Evolutionary conservation across 1,284 basidiomycete genomes (phyloP), one percentile per base, ranked within the genome.

Genomic region (Tilletia setariae): DNA sequence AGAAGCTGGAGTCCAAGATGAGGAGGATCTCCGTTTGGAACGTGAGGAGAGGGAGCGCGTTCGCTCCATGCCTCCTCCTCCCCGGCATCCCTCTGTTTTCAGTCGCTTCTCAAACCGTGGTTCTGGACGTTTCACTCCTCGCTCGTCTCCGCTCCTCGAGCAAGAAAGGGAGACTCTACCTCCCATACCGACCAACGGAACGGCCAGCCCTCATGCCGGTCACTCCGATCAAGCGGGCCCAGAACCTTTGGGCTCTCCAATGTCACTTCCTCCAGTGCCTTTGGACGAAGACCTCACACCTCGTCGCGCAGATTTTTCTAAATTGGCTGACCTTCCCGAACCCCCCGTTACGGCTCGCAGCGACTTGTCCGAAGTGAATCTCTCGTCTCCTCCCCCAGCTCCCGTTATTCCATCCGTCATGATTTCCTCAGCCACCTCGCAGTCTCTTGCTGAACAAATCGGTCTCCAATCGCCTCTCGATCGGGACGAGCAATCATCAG

Each of bases 1-100:
- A 40, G 67, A 69, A 8, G 77, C 77, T 0, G 80, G 80, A 7
- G 76, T 81, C 47, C 76, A 77, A 32, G 80, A 82, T 30, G 80
- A 82, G 28, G 74, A 76, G 49, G 80, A 82, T 66, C 46, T 79
- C 44, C 72, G 61, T 8, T 32, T 76, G 8, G 78, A 76, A 23
- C 69, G 64, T 32, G 70, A 73, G 64, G 70, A 65, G 32, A 28
- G 51, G 16, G 71, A 74, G 44, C 72, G 73, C 21, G 66, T 70
- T 21, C 71, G 71, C 64, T 49, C 65, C 28, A 53, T 72, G 47
- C 63, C 61, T 9, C 61, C 69, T 6, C 71, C 71, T 16, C 71
- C 71, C 19, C 56, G 56, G 28, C 56, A 61, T 35, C 56, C 28
- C 13, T 61, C 56, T 16, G 56, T 61, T 30, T 32, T 61, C 51